Evolutionary conservation across 257 asterid species (phyloP), one percentile per base, ranked within the genome.

Genomic region (Thymus quinquecostatus): DNA sequence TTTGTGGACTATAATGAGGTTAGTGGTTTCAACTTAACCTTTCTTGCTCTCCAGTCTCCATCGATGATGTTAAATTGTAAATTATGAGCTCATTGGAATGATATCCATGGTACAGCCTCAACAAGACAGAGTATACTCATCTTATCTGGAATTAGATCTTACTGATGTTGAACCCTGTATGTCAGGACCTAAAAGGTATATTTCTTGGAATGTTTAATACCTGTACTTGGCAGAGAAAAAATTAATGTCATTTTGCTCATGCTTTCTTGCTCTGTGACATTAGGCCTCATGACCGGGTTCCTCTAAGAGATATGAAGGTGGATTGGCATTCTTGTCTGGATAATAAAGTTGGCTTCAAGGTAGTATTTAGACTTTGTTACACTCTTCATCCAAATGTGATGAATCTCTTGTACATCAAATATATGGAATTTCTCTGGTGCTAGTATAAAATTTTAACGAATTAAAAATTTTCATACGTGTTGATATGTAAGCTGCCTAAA

Each of bases 211-310:
- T 56, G 34, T 41, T 1, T 30, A 12, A 10, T 44, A 0, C 28
- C 44, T 56, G 58, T 12, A 44, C 82, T 33, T 70, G 2, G 0
- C 55, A 21, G 28, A 3, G 40, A 3, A 34, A n/a, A 43, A 44
- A 12, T 53, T 4, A 29, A 56, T 30, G 8, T 68, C 29, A 10
- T 55, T 21, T 66, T 34, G 53, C 70, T 55, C 56, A 57, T 81
- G 58, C 43, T 27, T 59, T 68, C 14, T 34, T 70, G 10, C 57
- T 47, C 28, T 34, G 43, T 51, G 64, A 53, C 10, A 62, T 61
- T 72, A 92, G 98, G 88, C 98, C 98, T 59, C 97, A 92, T 50
- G 98, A 92, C 47, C 94, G 89, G 10, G 97, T 90, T 69, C 80
- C 93, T 45, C 63, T 90, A 56, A 92, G 84, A 82, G 96, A 86